A percentile compares a stretch with the other conserved stretches of the same genome.
Evolutionary conservation across 2,329 filamentous ascomycete genomes (phyloP).

Genomic region (Exophiala sp.): DNA sequence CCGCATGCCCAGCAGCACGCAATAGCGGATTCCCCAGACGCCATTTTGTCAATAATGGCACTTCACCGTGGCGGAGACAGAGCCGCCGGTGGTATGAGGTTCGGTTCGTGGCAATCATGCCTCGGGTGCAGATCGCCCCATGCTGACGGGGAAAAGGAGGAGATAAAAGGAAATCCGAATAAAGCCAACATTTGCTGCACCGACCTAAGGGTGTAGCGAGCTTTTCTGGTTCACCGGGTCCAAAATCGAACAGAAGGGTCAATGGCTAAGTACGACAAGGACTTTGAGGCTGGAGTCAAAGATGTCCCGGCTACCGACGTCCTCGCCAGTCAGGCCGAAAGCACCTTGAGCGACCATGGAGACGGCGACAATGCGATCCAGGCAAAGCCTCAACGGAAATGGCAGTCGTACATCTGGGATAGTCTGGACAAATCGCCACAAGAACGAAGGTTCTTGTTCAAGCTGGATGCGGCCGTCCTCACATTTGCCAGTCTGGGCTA

Average conservation of each 20-base stretch:
- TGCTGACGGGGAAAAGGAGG: too few species aligned
- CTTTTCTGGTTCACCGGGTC: too few species aligned
- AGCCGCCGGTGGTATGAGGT: too few species aligned
- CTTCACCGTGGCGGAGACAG: too few species aligned
- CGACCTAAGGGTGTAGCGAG: too few species aligned
- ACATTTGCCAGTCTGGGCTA: conserved; percentile 53
- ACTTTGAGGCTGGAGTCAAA: conserved; percentile 9
- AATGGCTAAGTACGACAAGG: conserved; percentile 11
- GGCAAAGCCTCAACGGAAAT: conserved; percentile 36
- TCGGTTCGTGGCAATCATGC: too few species aligned
- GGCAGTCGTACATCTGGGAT: conserved; percentile 50
- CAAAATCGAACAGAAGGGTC: background rate
- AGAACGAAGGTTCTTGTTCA: conserved; percentile 49
- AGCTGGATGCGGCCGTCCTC: conserved; percentile 52
- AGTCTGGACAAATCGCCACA: conserved; percentile 46
- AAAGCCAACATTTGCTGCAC: too few species aligned
- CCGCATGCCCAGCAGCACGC: background rate
- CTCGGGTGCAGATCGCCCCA: too few species aligned
- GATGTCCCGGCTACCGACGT: conserved; percentile 3
- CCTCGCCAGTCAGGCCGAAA: background rate
- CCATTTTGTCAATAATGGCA: too few species aligned
- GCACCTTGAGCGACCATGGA: conserved; percentile 1
- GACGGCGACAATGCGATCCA: conserved; percentile 23
- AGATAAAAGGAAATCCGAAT: too few species aligned
- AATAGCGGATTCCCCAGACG: too few species aligned